A percentile compares a stretch with the other conserved stretches of the same genome.
Evolutionary conservation across 345 rosid genomes (phyloP).

Genomic region (Citrus unshiu): DNA sequence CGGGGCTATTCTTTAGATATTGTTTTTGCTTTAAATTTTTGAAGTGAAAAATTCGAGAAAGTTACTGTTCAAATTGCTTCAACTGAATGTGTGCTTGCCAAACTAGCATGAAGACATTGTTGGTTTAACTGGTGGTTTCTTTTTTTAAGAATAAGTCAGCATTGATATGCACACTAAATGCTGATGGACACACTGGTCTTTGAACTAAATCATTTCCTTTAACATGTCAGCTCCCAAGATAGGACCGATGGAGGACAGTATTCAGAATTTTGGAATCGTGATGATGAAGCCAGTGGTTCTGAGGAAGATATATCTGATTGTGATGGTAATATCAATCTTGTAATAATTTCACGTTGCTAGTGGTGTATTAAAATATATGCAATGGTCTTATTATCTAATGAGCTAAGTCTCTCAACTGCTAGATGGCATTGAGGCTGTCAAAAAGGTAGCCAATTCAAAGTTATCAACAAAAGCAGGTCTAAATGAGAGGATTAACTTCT

Average conservation of each 20-base stretch:
- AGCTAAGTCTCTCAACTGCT: constrained; percentile 17
- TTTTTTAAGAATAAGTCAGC: background rate
- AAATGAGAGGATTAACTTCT: constrained; percentile 55
- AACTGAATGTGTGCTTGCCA: background rate
- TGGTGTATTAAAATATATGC: background rate
- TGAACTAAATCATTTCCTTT: constrained; percentile 15
- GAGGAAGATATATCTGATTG: constrained; percentile 93
- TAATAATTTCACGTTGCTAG: background rate
- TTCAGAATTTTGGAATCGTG: constrained; percentile 95
- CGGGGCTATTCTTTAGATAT: background rate
- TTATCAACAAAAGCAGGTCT: constrained; percentile 48
- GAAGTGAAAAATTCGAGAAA: background rate
- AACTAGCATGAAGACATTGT: background rate
- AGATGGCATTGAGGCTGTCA: constrained; percentile 51
- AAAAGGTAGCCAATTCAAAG: constrained; percentile 42
- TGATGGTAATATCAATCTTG: constrained; percentile 48
- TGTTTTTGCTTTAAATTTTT: background rate
- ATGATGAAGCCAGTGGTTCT: constrained; percentile 67
- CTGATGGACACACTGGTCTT: background rate
- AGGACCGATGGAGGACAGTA: constrained; percentile 34
- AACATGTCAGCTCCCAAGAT: constrained; percentile 44
- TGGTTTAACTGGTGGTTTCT: background rate
- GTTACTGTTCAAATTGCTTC: background rate
- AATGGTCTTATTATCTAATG: background rate
- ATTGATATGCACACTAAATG: background rate